Evolutionary conservation across 2,329 filamentous ascomycete species (phyloP).

Genomic region (Claviceps monticola): DNA sequence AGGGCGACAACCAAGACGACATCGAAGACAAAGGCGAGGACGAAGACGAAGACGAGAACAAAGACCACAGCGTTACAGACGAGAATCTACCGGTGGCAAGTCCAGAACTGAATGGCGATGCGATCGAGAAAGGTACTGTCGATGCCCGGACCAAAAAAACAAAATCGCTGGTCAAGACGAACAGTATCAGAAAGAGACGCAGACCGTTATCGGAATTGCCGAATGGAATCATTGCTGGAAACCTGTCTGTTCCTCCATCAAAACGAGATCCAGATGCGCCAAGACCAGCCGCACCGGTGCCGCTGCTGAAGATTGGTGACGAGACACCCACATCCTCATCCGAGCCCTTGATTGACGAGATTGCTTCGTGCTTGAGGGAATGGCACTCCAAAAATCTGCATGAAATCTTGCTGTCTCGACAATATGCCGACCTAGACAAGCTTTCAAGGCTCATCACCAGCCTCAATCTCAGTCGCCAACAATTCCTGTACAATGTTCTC

Average conservation of each 20-base stretch:
- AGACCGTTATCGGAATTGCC: conserved; percentile 22
- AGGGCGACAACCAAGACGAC: conserved; percentile 25
- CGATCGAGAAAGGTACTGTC: conserved; percentile 41
- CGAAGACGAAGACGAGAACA: conserved; percentile 31
- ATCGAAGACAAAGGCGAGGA: conserved; percentile 13
- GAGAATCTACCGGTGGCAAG: conserved; percentile 17
- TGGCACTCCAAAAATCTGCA: conserved; percentile 98
- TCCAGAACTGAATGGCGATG: conserved; percentile 28
- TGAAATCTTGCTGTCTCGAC: conserved; percentile 68
- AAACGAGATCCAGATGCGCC: conserved; percentile 51
- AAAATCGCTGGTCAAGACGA: conserved; percentile 18
- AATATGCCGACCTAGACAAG: conserved; percentile 69
- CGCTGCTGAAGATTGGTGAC: conserved; percentile 94
- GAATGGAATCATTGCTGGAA: conserved; percentile 26
- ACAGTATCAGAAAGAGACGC: conserved; percentile 13
- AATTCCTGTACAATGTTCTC: conserved; percentile 87
- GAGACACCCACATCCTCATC: conserved; percentile 81
- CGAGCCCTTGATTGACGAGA: conserved; percentile 92
- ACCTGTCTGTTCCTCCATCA: conserved; percentile 31
- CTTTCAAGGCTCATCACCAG: conserved; percentile 67
- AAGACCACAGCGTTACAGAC: conserved; percentile 13
- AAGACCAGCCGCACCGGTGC: conserved; percentile 81
- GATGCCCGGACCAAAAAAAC: conserved; percentile 23
- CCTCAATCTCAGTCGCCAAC: conserved; percentile 74
- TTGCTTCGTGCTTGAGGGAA: conserved; percentile 88